Base-by-base conservation (phyloP, 2,329 filamentous ascomycete genomes). In the Nannizziopsis barbatae region DNA sequence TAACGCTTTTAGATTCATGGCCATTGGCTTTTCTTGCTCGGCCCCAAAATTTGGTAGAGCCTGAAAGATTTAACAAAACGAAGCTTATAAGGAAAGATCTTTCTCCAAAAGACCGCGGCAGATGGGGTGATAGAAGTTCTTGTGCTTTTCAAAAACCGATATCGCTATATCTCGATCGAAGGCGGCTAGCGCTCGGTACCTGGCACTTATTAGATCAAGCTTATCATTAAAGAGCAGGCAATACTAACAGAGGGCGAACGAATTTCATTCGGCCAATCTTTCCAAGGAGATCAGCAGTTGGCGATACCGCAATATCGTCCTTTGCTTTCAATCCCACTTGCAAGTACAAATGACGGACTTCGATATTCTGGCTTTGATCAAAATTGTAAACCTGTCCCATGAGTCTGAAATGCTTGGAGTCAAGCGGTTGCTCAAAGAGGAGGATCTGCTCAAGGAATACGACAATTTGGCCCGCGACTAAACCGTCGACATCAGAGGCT, bases 251-350 rank as follows among this genome's bases (percentile, higher is more conserved):
- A 17, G 90, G 87, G 42, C 90, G 75, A 51, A 96, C 90, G 66
- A 90, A 96, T 76, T 96, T 96, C 92, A 98, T 96, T 50, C 92
- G 75, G 10, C 92, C 92, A 18, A 95, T 88, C 45, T 75, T 75
- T 30, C 86, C 85, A 35, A 96, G 72, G 48, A 95, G 71, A 50
- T 85, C 78, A 1, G 83, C 80, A 0, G 86, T 79, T 1, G 82
- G 81, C 51, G 78, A 63, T 59, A 90, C 86, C 33, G 84, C 77
- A 50, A 73, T 76, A 45, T 75, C 66, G 58, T 88, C 85, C 50
- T 80, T 77, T 10, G 86, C 84, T 58, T 78, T 78, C 60, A 98
- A 75, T 1, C 86, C 86, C 31, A 95, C 77, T 47, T 80, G 77
- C 60, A 86, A 84, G 68, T 86, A 96, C 1, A 89, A 78, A 12